Evolutionary conservation across 208 protist genomes (phyloP), one percentile per base, ranked within the genome.

Genomic region (Crithidia fasciculata): DNA sequence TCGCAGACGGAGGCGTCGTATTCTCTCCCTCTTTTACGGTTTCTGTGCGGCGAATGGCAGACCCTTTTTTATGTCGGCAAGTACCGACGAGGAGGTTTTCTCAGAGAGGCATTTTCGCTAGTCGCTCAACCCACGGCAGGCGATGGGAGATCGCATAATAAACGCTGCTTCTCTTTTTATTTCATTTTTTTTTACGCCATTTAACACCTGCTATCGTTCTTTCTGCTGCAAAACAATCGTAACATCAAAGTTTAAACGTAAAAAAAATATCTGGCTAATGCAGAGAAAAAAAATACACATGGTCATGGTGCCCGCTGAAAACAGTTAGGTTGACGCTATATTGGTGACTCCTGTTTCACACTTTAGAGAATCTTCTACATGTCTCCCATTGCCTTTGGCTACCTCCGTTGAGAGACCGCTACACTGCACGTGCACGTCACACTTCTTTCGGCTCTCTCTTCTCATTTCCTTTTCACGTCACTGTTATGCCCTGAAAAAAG

Each of bases 11-110:
- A 49, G 16, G 12, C 18, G 5, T 12, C 5, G 2, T 78, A 57
- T 43, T 9, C 28, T 2, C 52, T 10, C 73, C 73, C 3, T 16
- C 59, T 8, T 78, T 78, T 59, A 72, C 8, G 65, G 72, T 1
- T 78, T 78, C 18, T 78, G 72, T 40, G 65, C 72, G 49, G 72
- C 72, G 47, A 63, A 72, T n/a, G 65, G 72, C 0, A 44, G 41
- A 39, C 58, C 72, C 39, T 64, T 78, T 40, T 70, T 61, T 61
- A 12, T 50, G 2, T 47, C 60, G 16, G 7, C 45, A 13, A 13
- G 45, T 49, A 13, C 7, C 9, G 2, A 15, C 12, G 7, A 28
- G 28, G 28, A 1, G 28, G 0, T 28, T 28, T 28, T 28, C 28
- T 1, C 28, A 28, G 28, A 28, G 28, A 28, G 28, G 28, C 28